Conservation (phyloP, 2,329 filamentous ascomycete species). For the Calonectria pseudoturangicola region DNA sequence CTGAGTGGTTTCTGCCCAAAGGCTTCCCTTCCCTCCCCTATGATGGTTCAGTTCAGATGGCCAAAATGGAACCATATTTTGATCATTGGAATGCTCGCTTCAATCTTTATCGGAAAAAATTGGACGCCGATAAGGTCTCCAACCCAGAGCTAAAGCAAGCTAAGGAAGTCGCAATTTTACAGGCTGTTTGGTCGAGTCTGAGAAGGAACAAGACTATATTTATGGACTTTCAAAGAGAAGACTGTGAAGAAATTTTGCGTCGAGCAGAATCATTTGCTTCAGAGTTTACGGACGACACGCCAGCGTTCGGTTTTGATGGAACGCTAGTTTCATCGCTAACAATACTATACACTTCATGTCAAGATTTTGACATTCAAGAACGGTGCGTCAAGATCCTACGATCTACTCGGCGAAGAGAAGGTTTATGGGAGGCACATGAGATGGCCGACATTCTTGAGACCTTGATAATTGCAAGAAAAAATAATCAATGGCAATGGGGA, state of each 20-base stretch:
- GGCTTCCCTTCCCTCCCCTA: not conserved
- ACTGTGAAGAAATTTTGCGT: not conserved
- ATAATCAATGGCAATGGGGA: not conserved
- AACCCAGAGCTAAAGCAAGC: not conserved
- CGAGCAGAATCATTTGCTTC: not conserved
- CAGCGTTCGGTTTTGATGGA: not conserved
- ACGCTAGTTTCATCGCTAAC: not conserved
- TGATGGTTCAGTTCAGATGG: not conserved
- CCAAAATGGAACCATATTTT: not conserved
- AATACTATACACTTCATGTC: not conserved
- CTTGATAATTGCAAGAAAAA: not conserved
- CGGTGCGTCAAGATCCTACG: not conserved
- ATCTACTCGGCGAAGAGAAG: not conserved
- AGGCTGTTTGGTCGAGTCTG: not conserved
- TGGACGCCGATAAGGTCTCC: not conserved
- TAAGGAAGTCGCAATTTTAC: not conserved
- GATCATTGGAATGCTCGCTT: slow-evolving; percentile 2
- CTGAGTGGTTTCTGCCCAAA: not conserved
- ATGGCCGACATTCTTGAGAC: not conserved
- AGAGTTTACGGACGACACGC: not conserved
- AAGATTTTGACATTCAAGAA: not conserved
- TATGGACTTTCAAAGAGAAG: not conserved
- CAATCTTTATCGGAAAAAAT: not conserved
- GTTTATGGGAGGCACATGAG: not conserved
- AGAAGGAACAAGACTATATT: not conserved